phyloP scores from a whole-genome alignment of 805 yeast genomes.

The Starmerella bombi region DNA sequence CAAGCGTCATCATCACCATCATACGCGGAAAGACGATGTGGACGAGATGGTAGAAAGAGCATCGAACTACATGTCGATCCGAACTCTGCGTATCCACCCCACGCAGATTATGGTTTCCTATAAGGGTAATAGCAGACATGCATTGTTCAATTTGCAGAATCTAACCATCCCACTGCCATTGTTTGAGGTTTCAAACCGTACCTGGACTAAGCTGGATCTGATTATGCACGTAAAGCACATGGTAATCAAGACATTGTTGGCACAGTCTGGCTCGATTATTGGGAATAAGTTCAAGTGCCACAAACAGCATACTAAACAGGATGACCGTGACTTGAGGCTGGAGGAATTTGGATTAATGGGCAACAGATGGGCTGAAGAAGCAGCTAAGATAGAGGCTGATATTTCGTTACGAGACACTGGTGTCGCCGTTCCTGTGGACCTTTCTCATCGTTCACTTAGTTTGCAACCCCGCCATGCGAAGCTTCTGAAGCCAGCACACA shows the following conservation, averaged over 20 bases:
- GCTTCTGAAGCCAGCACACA: background rate
- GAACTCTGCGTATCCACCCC: conserved; percentile 40
- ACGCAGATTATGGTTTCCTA: conserved; percentile 56
- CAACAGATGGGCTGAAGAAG: background rate
- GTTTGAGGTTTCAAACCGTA: conserved; percentile 43
- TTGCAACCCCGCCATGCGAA: background rate
- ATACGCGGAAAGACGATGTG: conserved; percentile 27
- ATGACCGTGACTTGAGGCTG: conserved; percentile 11
- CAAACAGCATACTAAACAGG: conserved; percentile 10
- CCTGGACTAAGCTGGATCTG: conserved; percentile 64
- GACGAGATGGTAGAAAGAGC: conserved; percentile 66
- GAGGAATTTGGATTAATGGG: background rate
- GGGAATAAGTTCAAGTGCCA: conserved; percentile 50
- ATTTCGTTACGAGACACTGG: background rate
- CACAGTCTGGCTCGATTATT: conserved; percentile 58
- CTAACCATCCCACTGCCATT: conserved; percentile 55
- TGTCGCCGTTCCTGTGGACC: background rate
- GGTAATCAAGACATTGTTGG: conserved; percentile 28
- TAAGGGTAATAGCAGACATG: conserved; percentile 42
- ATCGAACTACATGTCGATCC: conserved; percentile 55
- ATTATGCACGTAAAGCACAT: conserved; percentile 45
- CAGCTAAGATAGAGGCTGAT: background rate
- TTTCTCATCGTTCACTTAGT: background rate
- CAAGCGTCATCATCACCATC: background rate
- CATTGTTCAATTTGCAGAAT: conserved; percentile 64